Conservation (phyloP, 2,329 filamentous ascomycete genomes). For the Xylariaceae sp. region DNA sequence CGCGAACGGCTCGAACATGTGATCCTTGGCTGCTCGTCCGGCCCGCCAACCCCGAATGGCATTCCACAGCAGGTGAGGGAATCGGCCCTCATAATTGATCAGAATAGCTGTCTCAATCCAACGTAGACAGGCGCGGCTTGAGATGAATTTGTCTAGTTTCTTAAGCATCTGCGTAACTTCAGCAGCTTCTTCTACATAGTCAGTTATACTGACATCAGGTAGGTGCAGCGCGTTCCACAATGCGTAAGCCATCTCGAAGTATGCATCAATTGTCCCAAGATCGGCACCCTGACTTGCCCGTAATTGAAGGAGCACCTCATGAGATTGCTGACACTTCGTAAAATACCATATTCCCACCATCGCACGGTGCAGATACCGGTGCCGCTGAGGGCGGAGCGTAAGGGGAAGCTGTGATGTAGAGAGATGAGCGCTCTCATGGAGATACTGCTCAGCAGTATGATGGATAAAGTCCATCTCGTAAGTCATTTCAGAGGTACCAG, state of each 20-base stretch:
- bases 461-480: constrained; percentile 28
- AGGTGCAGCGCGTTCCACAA: constrained; percentile 22
- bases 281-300: not conserved
- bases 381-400: constrained; percentile 17
- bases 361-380: constrained; percentile 23
- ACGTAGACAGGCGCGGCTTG: constrained; percentile 16
- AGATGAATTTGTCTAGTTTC: constrained; percentile 20
- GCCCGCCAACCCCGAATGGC: constrained; percentile 20
- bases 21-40: not conserved
- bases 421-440: constrained; percentile 15
- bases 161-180: not conserved
- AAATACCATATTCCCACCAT: constrained; percentile 26
- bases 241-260: constrained; percentile 28
- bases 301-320: constrained; percentile 13
- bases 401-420: constrained; percentile 14
- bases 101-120: constrained; percentile 26
- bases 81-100: constrained; percentile 23
- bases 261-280: not conserved
- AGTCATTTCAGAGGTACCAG: not conserved
- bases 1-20: constrained; percentile 13
- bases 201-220: constrained; percentile 3
- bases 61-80: constrained; percentile 23
- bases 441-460: constrained; percentile 24
- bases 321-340: constrained; percentile 16
- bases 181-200: constrained; percentile 10